Evolutionary conservation across 495 filamentous ascomycete genomes (phyloP), one percentile per base, ranked within the genome.

Genomic region (Rusavskia elegans): DNA sequence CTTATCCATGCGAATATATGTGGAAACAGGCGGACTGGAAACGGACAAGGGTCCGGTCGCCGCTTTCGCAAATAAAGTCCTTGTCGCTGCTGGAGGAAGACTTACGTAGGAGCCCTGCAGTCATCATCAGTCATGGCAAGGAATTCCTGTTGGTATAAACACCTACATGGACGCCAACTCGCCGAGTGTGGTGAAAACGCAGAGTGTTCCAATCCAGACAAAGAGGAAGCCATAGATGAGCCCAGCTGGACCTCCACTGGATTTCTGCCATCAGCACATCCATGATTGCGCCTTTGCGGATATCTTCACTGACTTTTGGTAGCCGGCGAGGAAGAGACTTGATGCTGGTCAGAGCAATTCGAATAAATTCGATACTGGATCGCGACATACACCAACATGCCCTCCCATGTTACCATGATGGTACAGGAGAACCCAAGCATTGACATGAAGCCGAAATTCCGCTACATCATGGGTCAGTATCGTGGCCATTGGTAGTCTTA

Each of bases 181-280:
- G 0, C 66, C 62, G 0, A 73, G 50, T 4, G 66, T 50, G n/a
- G 38, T 60, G 45, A 69, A 70, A 3, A 57, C 56, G 14, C 55
- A 59, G 11, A 62, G 56, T 4, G 59, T 61, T 14, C 70, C 68
- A 10, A 59, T 48, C 73, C 74, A 79, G 9, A 63, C 66, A 53
- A 78, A 68, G 11, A 79, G 41, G 50, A 70, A 79, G 10, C 66
- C 67, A 62, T 74, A 79, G 3, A 80, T 61, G 0, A 77, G 67
- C 19, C 72, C 75, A 1, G 68, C 74, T 2, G 75, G 68, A 0
- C 76, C 76, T n/a, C 71, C 74, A 57, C 67, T 73, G 30, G 38
- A 10, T 35, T 13, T 10, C 9, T 14, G 32, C 7, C 32, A 13
- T 5, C 32, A 35, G 32, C 13, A 10, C 2, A 35, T 35, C 32